Base-by-base conservation (phyloP, 495 filamentous ascomycete species). In the Geopyxis carbonaria region DNA sequence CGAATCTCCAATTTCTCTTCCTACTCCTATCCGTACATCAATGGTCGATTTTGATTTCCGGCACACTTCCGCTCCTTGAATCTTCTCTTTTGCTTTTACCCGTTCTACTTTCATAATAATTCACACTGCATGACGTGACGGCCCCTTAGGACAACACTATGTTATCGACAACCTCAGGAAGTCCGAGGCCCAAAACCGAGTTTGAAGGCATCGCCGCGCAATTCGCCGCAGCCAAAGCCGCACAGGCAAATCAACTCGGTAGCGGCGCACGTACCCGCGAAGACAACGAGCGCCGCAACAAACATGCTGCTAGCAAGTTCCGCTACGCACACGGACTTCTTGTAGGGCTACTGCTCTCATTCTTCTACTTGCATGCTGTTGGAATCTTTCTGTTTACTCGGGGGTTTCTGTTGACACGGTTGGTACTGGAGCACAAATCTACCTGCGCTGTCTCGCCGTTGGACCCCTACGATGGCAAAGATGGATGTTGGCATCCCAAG, bases 401-500 rank as follows among this genome's bases (percentile, higher is more conserved):
- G 57, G 89, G 89, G n/a, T 97, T 97, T 60, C 75, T 97, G 36
- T 71, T 97, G 49, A 93, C 89, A 43, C 70, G 91, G 31, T 70
- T 93, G 46, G 80, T 95, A 31, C 71, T 97, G 27, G 78, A 86
- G 37, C 68, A 86, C 43, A 83, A 82, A 53, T 95, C 89, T n/a
- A 61, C 67, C 29, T 97, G 89, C 60, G 64, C 66, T 18, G 58
- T 67, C 27, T 73, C 79, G 15, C 89, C 89, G 1, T 68, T 80
- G 30, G 38, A 49, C 31, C 37, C 38, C 16, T 49, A 50, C 30
- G 59, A 59, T 60, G 39, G 53, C 31, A 60, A 58, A 21, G 64
- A 68, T 22, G 89, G 86, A 36, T 97, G 89, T 65, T 97, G 89
- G 89, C 84, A 95, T 57, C 80, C 80, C 14, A 87, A 80, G 60